A percentile compares a stretch with the other conserved stretches of the same genome.
These are phyloP conservation scores for Lactifluus echinatus DNA, from an alignment of 768 basidiomycete species.

Conservation along the genomic window DNA sequence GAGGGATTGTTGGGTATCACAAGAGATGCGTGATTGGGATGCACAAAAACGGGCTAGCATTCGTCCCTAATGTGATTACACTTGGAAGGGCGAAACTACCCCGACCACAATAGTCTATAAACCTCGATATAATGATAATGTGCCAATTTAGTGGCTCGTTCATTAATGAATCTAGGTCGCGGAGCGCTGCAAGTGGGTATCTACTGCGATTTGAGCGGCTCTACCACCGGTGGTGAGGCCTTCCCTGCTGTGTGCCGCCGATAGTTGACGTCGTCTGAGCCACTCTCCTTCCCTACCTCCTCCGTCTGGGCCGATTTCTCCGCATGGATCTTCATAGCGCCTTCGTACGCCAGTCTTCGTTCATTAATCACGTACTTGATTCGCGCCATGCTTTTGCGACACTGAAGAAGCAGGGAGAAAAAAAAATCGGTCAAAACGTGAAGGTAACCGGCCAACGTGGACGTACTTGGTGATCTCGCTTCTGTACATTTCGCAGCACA, in stretches of 20 bases:
- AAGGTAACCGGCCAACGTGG: neutral
- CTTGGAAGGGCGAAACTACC: neutral
- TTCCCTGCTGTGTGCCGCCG: neutral
- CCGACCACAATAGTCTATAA: neutral
- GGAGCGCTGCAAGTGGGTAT: neutral
- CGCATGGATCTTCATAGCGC: conserved; percentile 36
- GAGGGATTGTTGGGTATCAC: conserved; percentile 67
- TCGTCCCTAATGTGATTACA: neutral
- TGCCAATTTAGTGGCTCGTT: neutral
- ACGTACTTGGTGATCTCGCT: conserved; percentile 16
- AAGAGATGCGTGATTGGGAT: conserved; percentile 63
- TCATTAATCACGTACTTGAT: conserved; percentile 92
- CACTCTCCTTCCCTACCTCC: neutral
- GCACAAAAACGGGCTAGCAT: conserved; percentile 21
- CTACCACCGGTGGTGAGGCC: conserved; percentile 4
- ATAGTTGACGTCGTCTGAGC: neutral
- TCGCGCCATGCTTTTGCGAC: conserved; percentile 92
- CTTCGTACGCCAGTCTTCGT: conserved; percentile 74
- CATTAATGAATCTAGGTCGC: neutral
- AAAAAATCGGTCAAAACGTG: neutral
- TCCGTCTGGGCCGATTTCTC: conserved; percentile 13
- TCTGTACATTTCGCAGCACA: neutral
- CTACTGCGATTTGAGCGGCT: neutral
- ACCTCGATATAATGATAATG: neutral
- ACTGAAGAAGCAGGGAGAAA: conserved; percentile 35